Evolutionary conservation across 2,329 filamentous ascomycete species (phyloP).

Genomic region (Verticillium longisporum): DNA sequence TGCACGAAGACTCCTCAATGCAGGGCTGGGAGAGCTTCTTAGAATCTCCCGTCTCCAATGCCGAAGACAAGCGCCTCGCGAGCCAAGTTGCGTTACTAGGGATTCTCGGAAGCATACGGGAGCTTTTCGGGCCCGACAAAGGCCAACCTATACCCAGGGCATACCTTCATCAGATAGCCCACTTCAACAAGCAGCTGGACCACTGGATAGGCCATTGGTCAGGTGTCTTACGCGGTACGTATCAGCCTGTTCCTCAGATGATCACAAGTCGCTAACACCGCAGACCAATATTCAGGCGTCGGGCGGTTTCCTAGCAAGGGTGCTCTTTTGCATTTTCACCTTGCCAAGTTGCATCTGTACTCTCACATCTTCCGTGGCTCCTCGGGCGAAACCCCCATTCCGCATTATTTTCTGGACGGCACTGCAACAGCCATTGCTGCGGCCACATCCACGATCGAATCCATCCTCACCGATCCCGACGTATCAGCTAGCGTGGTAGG

Average conservation of each 20-base stretch:
- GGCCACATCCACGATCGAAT: conserved; percentile 34
- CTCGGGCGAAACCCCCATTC: conserved; percentile 22
- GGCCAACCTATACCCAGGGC: conserved; percentile 42
- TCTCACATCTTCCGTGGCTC: conserved; percentile 33
- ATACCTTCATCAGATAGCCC: conserved; percentile 39
- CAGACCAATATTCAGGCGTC: conserved; percentile 31
- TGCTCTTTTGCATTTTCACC: conserved; percentile 32
- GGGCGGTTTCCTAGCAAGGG: conserved; percentile 32
- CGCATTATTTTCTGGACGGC: conserved; percentile 25
- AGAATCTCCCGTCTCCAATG: conserved; percentile 40
- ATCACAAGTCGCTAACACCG: not conserved
- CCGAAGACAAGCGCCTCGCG: conserved; percentile 48
- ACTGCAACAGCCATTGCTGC: conserved; percentile 26
- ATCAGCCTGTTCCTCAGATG: not conserved
- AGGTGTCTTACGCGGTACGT: conserved; percentile 18
- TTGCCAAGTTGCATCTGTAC: conserved; percentile 33
- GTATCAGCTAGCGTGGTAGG: conserved; percentile 31
- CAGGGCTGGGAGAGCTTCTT: conserved; percentile 51
- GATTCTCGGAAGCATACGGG: conserved; percentile 47
- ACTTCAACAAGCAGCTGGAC: conserved; percentile 25
- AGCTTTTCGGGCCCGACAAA: conserved; percentile 49
- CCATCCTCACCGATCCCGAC: conserved; percentile 33
- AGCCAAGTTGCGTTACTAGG: conserved; percentile 52
- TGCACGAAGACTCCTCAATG: conserved; percentile 50
- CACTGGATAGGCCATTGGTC: conserved; percentile 30